Conservation (phyloP, 2,329 filamentous ascomycete species). For the Fusarium sp. region DNA sequence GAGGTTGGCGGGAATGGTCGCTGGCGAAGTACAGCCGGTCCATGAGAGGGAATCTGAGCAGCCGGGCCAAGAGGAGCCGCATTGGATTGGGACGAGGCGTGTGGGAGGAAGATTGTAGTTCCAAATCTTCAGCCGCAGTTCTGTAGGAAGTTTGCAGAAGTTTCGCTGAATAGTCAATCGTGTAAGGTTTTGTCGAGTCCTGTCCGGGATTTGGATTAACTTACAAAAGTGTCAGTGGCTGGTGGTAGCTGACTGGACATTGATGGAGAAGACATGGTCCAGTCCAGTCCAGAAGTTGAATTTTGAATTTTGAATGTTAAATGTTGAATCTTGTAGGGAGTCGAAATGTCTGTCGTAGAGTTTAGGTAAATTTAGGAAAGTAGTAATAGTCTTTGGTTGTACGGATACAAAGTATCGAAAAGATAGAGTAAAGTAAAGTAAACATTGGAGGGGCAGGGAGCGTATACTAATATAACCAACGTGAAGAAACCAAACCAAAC, state of each 20-base stretch:
- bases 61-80: slow-evolving; percentile 50
- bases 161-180: slow-evolving; percentile 49
- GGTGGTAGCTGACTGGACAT: slow-evolving; percentile 5
- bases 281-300: neutral
- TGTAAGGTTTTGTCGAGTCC: neutral
- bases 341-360: neutral
- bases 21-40: slow-evolving; percentile 56
- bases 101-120: slow-evolving; percentile 56
- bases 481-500: neutral
- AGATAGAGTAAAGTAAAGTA: neutral
- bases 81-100: slow-evolving; percentile 59
- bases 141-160: slow-evolving; percentile 58
- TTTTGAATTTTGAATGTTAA: neutral
- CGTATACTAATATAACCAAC: slow-evolving; percentile 40
- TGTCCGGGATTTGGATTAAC: neutral
- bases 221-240: slow-evolving; percentile 33
- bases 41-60: slow-evolving; percentile 33
- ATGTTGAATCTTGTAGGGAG: neutral
- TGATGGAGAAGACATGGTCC: slow-evolving; percentile 19
- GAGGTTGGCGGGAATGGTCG: slow-evolving; percentile 57
- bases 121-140: slow-evolving; percentile 63
- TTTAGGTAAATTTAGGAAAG: neutral
- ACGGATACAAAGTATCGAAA: neutral
- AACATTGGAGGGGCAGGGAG: slow-evolving; percentile 23
- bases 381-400: neutral